Percentiles rank a stretch among this genome's conserved stretches.
Evolutionary conservation across 345 rosid species (phyloP).

Genomic region (Hibiscus syriacus): DNA sequence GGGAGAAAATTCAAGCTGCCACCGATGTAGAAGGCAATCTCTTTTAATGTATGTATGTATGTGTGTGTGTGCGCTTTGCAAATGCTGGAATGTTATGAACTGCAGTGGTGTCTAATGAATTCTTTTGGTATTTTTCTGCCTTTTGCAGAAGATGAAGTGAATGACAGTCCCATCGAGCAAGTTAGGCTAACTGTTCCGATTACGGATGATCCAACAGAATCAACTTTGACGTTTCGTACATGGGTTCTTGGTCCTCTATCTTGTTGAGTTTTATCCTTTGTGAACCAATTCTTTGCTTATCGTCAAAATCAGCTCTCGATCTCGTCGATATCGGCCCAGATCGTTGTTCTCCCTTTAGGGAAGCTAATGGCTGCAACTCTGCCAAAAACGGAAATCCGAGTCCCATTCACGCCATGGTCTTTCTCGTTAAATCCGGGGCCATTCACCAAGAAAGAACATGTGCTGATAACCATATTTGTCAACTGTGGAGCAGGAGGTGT

Average conservation of each 20-base stretch:
- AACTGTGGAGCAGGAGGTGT: constrained; percentile 23
- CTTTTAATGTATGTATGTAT: neutral
- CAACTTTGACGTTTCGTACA: constrained; percentile 45
- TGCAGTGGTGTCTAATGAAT: neutral
- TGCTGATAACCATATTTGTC: constrained; percentile 33
- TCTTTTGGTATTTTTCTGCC: neutral
- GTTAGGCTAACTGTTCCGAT: constrained; percentile 50
- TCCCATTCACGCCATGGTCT: constrained; percentile 32
- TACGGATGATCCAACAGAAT: constrained; percentile 40
- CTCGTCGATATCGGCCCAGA: constrained; percentile 33
- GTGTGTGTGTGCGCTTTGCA: neutral
- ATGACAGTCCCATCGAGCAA: constrained; percentile 53
- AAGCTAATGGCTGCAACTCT: constrained; percentile 38
- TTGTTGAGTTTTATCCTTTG: constrained; percentile 40
- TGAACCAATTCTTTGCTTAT: constrained; percentile 49
- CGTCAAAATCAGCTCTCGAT: constrained; percentile 38
- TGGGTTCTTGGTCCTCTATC: constrained; percentile 43
- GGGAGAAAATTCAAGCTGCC: neutral
- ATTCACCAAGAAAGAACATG: constrained; percentile 42
- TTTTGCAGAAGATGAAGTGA: constrained; percentile 13
- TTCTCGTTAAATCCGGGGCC: constrained; percentile 53
- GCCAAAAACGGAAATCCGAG: constrained; percentile 6
- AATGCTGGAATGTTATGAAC: neutral
- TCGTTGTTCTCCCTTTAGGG: constrained; percentile 39
- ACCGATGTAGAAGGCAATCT: neutral